Base-by-base conservation (phyloP, 495 filamentous ascomycete genomes). In the Trichoderma parareesei region DNA sequence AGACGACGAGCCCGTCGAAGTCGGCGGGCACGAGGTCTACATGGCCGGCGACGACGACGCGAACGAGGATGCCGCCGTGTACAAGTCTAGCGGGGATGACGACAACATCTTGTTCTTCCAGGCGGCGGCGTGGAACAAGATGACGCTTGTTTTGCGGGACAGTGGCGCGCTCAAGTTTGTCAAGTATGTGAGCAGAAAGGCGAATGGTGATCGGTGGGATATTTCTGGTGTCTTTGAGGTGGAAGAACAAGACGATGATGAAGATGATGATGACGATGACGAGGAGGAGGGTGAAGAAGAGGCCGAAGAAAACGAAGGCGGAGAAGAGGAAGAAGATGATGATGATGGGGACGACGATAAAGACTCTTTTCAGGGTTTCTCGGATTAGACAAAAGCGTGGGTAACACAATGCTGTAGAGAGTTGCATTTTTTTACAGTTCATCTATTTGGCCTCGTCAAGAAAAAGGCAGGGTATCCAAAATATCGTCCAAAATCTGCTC, bases 151-250 rank as follows among this genome's bases (percentile, higher is more conserved):
- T 14, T 77, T 99, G 57, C 84, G 95, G 59, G 94, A 99, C 72
- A 84, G 82, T 62, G 92, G 90, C 8, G 87, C 89, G 8, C 81
- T 98, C 70, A 85, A 88, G 76, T 98, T 98, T 72, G 92, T 97
- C 71, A 99, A 98, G 81, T 99, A 97, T 74, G 90, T 98, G 44
- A 93, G 89, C 78, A 79, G 78, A 16, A 82, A 77, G 41, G 93
- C 94, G 4, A 84, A 84, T 71, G 93, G 94, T 16, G 95, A 97
- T 76, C 82, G 94, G 44, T 99, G 93, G 93, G 94, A 99, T 79
- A 77, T 97, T 38, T 84, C 82, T 44, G 95, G 87, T 2, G 87
- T 77, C 18, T 88, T 82, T 72, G 83, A 82, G 64, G 85, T 90
- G 2, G 76, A 75, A 59, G 72, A 76, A 55, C 63, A 72, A 10